A percentile compares a stretch with the other conserved stretches of the same genome.
phyloP scores from a whole-genome alignment of 345 rosid species.

The Zanthoxylum bungeanum region DNA sequence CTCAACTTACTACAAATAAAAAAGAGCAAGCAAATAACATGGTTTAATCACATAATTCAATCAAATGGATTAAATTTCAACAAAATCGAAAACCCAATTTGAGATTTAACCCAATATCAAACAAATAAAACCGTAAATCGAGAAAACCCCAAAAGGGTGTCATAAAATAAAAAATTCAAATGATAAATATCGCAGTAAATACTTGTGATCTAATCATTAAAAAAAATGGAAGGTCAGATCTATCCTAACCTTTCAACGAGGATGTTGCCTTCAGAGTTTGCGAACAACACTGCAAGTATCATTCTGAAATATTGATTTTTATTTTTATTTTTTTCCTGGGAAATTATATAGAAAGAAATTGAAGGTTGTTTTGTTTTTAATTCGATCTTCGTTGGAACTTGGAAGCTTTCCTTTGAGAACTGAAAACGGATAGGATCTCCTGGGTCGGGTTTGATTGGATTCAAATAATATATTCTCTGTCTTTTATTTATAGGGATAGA shows the following conservation, averaged over 20 bases:
- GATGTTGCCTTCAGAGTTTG: conserved; percentile 68
- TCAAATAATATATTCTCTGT: not conserved
- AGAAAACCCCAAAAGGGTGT: not conserved
- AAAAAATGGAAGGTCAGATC: conserved; percentile 2
- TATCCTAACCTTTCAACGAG: conserved; percentile 57
- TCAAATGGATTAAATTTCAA: not conserved
- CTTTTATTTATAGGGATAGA: no score
- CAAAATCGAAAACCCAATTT: not conserved
- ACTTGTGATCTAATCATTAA: not conserved
- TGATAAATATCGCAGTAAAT: not conserved
- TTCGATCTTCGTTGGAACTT: not conserved
- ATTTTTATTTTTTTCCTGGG: not conserved
- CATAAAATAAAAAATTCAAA: not conserved
- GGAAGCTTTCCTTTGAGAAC: not conserved
- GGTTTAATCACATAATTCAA: no score
- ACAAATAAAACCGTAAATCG: not conserved
- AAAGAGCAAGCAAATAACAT: no score
- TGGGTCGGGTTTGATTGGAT: not conserved
- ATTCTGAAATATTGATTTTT: conserved; percentile 12
- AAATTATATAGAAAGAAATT: not conserved
- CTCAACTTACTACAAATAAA: not conserved
- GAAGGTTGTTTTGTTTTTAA: not conserved
- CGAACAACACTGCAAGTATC: conserved; percentile 69
- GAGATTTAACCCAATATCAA: conserved; percentile 17
- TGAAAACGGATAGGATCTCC: not conserved